A percentile compares a stretch with the other conserved stretches of the same genome.
These are phyloP conservation scores for Vicia sativa DNA, from an alignment of 306 rosid species.

Conservation along the genomic window DNA sequence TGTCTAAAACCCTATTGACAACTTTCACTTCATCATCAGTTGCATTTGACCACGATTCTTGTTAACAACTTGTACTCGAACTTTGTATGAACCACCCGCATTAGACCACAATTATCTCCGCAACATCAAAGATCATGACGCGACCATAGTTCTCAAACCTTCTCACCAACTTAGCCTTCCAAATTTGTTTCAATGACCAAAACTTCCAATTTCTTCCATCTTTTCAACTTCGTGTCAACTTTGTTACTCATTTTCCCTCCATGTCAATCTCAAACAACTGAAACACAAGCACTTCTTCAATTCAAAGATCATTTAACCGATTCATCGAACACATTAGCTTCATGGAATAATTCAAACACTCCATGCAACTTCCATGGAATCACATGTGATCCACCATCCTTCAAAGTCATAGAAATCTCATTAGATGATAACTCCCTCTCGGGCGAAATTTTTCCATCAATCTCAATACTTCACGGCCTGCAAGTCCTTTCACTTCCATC, in stretches of 20 bases:
- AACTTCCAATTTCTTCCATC: slow-evolving; percentile 6
- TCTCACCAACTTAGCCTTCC: slow-evolving; percentile 43
- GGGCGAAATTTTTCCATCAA: slow-evolving; percentile 64
- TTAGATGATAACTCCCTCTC: slow-evolving; percentile 67
- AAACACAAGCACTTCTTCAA: slow-evolving; percentile 61
- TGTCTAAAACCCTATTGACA: not conserved
- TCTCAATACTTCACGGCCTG: slow-evolving; percentile 58
- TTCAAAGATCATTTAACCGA: slow-evolving; percentile 75
- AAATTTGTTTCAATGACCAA: slow-evolving; percentile 53
- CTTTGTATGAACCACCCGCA: not conserved
- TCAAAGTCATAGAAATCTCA: slow-evolving; percentile 60
- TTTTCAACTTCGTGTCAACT: slow-evolving; percentile 35
- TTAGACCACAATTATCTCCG: not conserved
- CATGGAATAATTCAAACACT: slow-evolving; percentile 64
- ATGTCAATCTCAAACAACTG: slow-evolving; percentile 46
- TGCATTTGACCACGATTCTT: not conserved
- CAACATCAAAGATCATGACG: not conserved
- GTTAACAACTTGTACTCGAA: not conserved
- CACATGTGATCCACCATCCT: slow-evolving; percentile 55
- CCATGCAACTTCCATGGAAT: slow-evolving; percentile 75
- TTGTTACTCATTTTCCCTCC: slow-evolving; percentile 54
- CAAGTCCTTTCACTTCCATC: slow-evolving; percentile 57
- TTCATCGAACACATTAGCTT: slow-evolving; percentile 54
- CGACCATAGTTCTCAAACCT: not conserved
- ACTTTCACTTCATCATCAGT: not conserved